Conservation (phyloP, 306 rosid genomes). For the Ziziphus jujuba region DNA sequence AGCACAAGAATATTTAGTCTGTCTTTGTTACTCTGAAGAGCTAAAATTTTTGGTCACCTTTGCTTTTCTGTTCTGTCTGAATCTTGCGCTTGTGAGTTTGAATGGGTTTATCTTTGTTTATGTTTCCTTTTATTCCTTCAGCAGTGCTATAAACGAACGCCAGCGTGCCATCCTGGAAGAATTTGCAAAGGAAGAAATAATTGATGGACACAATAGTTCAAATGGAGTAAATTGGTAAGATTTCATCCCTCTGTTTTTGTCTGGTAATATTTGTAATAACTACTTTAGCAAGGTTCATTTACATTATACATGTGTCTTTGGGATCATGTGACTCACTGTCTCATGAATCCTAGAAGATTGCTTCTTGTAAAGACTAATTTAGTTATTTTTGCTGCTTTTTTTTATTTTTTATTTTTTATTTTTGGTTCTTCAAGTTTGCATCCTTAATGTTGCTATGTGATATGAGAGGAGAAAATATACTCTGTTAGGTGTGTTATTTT, state of each 20-base stretch:
- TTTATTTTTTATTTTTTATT: background rate
- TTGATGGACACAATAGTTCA: conserved; percentile 38
- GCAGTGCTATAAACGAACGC: conserved; percentile 67
- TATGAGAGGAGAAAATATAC: background rate
- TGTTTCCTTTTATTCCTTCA: conserved; percentile 23
- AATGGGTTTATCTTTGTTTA: conserved; percentile 31
- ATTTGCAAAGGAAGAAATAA: conserved; percentile 83
- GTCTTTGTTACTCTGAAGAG: background rate
- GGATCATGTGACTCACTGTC: background rate
- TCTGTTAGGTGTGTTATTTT: too few species aligned
- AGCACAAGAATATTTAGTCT: background rate
- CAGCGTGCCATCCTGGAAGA: conserved; percentile 89
- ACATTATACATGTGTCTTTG: background rate
- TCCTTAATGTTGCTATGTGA: background rate
- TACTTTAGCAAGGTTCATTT: background rate
- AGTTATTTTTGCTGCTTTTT: too few species aligned
- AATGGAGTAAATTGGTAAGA: conserved; percentile 67
- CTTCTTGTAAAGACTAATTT: too few species aligned
- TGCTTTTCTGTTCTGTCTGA: background rate
- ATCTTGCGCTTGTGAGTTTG: conserved; percentile 2
- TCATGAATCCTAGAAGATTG: too few species aligned
- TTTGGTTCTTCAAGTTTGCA: too few species aligned
- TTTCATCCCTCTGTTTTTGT: background rate
- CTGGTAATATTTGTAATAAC: background rate
- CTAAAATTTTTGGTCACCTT: background rate